A percentile compares a stretch with the other conserved stretches of the same genome.
Evolutionary conservation across 179 eudicot genomes (phyloP).

Genomic region (Spergularia azorica): DNA sequence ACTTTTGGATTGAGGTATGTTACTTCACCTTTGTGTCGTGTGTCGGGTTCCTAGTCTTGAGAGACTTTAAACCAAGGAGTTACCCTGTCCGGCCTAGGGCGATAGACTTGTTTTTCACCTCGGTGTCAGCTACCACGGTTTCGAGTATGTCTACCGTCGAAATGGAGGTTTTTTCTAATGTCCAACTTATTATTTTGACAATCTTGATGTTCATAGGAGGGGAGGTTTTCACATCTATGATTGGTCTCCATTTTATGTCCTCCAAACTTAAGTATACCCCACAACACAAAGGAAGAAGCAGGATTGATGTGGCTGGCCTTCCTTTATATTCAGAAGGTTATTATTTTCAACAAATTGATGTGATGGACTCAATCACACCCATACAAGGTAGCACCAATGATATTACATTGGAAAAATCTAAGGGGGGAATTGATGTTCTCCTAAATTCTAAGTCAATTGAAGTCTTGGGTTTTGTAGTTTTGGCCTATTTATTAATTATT

Average conservation of each 20-base stretch:
- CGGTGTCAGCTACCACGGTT: constrained; percentile 65
- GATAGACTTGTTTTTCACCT: constrained; percentile 63
- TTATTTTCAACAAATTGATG: constrained; percentile 20
- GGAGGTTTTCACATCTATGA: constrained; percentile 66
- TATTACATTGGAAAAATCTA: constrained; percentile 23
- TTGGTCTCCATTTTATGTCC: constrained; percentile 45
- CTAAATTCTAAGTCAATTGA: constrained; percentile 47
- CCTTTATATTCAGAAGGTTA: constrained; percentile 15
- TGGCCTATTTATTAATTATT: constrained; percentile 47
- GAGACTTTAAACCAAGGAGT: constrained; percentile 39
- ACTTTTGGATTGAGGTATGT: constrained; percentile 40
- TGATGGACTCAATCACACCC: constrained; percentile 5
- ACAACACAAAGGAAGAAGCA: constrained; percentile 21
- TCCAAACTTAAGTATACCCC: constrained; percentile 30
- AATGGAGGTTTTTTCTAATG: constrained; percentile 77
- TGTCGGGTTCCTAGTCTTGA: constrained; percentile 48
- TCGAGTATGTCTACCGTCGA: constrained; percentile 83
- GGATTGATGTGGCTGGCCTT: constrained; percentile 23
- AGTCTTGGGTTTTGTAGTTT: constrained; percentile 44
- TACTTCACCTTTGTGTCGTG: constrained; percentile 52
- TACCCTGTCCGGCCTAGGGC: constrained; percentile 28
- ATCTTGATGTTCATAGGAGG: constrained; percentile 73
- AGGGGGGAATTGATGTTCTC: constrained; percentile 27
- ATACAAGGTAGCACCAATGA: not conserved
- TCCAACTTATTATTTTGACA: constrained; percentile 57